These are phyloP conservation scores for Naegleria lovaniensis DNA, from an alignment of 208 protist species.

Conservation along the genomic window DNA sequence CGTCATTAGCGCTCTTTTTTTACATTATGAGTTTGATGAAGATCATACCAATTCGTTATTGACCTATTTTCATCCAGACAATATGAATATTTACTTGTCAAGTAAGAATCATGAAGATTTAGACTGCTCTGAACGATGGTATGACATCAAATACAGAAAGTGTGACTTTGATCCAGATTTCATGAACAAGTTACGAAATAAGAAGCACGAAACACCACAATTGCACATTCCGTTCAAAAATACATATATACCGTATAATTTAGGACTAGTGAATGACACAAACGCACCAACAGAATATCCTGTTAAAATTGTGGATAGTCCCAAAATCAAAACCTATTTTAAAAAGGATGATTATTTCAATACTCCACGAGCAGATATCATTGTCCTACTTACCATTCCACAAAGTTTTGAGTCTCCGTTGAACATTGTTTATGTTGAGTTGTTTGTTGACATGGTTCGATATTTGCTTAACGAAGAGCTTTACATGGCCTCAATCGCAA, in stretches of 20 bases:
- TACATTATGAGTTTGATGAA: conserved; percentile 53
- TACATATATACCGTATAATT: conserved; percentile 15
- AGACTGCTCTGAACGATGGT: neutral
- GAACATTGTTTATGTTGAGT: neutral
- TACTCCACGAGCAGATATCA: neutral
- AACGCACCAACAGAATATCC: neutral
- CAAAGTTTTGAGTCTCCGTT: neutral
- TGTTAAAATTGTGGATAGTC: neutral
- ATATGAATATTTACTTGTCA: conserved; percentile 1
- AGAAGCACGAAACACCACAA: neutral
- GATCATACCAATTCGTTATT: neutral
- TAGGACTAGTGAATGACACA: neutral
- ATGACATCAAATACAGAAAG: neutral
- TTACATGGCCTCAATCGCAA: neutral
- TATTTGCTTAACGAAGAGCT: neutral
- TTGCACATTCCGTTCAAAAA: neutral
- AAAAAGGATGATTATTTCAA: conserved; percentile 20
- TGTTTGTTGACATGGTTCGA: neutral
- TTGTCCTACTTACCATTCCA: neutral
- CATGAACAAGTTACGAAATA: neutral
- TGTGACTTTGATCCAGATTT: neutral
- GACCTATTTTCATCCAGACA: neutral
- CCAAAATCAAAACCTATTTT: neutral
- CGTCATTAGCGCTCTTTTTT: conserved; percentile 45
- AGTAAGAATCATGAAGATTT: neutral